Base-by-base conservation (phyloP, 2,329 filamentous ascomycete species). In the Aspergillus sp. region DNA sequence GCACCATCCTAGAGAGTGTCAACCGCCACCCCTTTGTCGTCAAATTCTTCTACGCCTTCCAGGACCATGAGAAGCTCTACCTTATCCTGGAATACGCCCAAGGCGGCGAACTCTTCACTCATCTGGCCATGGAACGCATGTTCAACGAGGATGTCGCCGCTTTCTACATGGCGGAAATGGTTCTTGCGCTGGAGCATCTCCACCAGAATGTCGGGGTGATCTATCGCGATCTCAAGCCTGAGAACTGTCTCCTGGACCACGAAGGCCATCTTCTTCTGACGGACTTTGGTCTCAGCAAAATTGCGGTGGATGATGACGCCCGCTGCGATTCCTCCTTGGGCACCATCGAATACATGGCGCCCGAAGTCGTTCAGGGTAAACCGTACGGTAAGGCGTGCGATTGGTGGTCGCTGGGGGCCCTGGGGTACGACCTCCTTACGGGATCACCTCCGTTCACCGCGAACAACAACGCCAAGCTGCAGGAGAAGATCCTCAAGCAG, bases 151-250 rank as follows among this genome's bases (percentile, higher is more conserved):
- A 89, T 14, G 88, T 88, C 2, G 89, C 93, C 0, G 90, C 92
- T 1, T 99, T 97, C 73, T 99, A 99, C 81, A 96, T 97, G 89
- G 95, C 91, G 0, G 92, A 99, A 76, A 95, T 99, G 86, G 86
- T 96, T 4, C 84, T 99, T 20, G 95, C 94, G 25, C 83, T 99
- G 44, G 90, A 93, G 34, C 92, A 99, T 72, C 82, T 99, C 21
- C 94, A 99, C 75, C 86, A 89, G 62, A 91, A 88, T 58, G 85
- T 97, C 19, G 93, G 94, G 14, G 92, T 99, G 46, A 88, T 99
- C 58, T 99, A 99, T 74, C 89, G 94, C 56, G 94, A 99, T 68
- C 81, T 99, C 54, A 99, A 99, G 78, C 94, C 94, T 0, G 94
- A 99, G 73, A 99, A 99, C 71, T 97, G 93, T 66, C 86, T 99